Evolutionary conservation across 371 early-diverging fungal genomes (phyloP), one percentile per base, ranked within the genome.

Genomic region (Actinomucor elegans): DNA sequence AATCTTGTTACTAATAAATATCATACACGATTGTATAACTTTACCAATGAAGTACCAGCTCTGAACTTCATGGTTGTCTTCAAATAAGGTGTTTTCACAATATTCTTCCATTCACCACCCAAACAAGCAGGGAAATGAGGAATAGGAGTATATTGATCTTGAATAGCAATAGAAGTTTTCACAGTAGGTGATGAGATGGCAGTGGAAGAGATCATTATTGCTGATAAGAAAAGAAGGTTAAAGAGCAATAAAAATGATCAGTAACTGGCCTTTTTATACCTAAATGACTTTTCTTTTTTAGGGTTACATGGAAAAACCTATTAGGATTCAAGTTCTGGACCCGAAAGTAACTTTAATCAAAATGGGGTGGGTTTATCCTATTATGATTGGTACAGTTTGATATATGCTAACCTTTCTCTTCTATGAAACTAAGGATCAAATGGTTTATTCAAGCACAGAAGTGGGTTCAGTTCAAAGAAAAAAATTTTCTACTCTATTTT

Each of bases 91-190:
- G 43, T 53, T 17, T 55, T 63, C 34, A 53, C 48, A 11, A 63
- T 29, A 10, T 59, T 54, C 36, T 64, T 63, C 68, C 68, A 68
- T 55, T 57, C 51, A 42, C 68, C 68, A 38, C 57, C 60, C 28
- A 68, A 38, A 27, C 57, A 64, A 37, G 68, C 68, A 52, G 68
- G 68, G 20, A 68, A 59, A 8, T 59, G 64, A 21, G 68, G 68
- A 38, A 68, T 68, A 18, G 68, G 46, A 5, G 54, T 53, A 51
- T 64, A 68, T 38, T 59, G 29, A 32, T 53, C 35, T 8, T 17
- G 5, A 14, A 26, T 35, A 28, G 20, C 3, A 8, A 15, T 34
- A 36, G 41, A 14, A 53, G 50, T 14, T 38, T 46, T 54, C 28
- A 45, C 18, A 32, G 27, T 33, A 32, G 52, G 28, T 33, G 51